Conservation (phyloP, 2,329 filamentous ascomycete genomes). For the Penicillium sp. region DNA sequence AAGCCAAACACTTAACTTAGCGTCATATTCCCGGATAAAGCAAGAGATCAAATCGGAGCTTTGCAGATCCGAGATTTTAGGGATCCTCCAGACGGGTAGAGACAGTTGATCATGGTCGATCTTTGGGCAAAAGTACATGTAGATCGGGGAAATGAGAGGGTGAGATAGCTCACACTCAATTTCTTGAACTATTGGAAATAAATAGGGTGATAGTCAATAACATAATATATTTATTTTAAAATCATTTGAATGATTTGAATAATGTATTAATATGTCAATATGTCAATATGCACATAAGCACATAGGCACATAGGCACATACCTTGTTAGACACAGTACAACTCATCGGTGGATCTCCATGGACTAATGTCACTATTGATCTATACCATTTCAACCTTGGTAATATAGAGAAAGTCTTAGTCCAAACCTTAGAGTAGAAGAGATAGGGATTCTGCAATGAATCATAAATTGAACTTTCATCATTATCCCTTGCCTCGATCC, state of each 20-base stretch:
- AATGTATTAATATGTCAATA: background rate
- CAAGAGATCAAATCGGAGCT: background rate
- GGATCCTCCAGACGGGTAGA: slow-evolving; percentile 18
- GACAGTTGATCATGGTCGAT: slow-evolving; percentile 5
- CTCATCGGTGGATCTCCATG: background rate
- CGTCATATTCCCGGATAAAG: background rate
- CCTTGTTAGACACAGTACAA: background rate
- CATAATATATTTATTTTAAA: background rate
- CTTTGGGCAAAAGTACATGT: background rate
- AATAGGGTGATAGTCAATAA: background rate
- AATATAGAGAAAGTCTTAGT: background rate
- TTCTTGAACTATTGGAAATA: slow-evolving; percentile 3
- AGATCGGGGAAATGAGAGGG: slow-evolving; percentile 4
- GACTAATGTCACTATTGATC: background rate
- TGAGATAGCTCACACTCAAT: background rate
- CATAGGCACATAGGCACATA: too few relatives aligned
- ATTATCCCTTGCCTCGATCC: background rate
- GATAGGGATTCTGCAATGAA: too few relatives aligned
- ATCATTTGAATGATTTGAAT: background rate
- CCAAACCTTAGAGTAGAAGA: background rate
- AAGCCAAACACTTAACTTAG: background rate
- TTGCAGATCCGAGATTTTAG: background rate
- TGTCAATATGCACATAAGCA: too few relatives aligned
- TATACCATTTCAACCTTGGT: background rate
- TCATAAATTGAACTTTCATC: background rate